Evolutionary conservation across 768 basidiomycete species (phyloP), one percentile per base, ranked within the genome.

Genomic region (Pisolithus albus): DNA sequence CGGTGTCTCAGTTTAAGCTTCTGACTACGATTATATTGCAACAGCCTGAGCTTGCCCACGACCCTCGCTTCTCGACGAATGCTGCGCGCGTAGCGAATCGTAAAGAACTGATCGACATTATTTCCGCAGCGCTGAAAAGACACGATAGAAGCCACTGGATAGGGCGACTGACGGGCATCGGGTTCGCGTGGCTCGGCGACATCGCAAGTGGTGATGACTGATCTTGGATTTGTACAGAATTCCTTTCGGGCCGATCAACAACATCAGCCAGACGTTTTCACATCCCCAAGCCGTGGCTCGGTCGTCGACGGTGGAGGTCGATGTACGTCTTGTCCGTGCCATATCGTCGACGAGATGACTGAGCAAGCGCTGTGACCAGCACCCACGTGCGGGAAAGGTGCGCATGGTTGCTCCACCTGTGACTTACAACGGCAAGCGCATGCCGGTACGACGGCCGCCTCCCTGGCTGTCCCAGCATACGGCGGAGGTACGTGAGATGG

Each of bases 181-280:
- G 92, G 85, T 91, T 64, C 49, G 80, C 69, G 47, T 39, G 19
- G 7, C 19, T 47, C 32, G 28, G 49, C 42, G 50, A 43, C 44
- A 26, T 57, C 54, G 40, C 45, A 42, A 23, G 28, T 48, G 52
- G 52, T n/a, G 43, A 32, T 52, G 41, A 23, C 61, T 51, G 34
- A 47, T 49, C 23, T 26, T 5, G 49, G 42, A 56, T 40, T 23
- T 18, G 32, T 43, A 50, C 55, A 89, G 86, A 10, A 82, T 92
- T 23, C 89, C 90, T 7, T 85, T 86, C 67, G 89, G 88, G 28
- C 94, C 94, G 16, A 95, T 97, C 72, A 96, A 96, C 65, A 86
- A 90, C 58, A 90, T 97, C 53, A 63, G 77, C 53, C 83, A 92
- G 66, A 92, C 94, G 3, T 97, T 96, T 61, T 80, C 82, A 32